Evolutionary conservation across 2,329 filamentous ascomycete genomes (phyloP).

Genomic region (Pestalotiopsis sp.): DNA sequence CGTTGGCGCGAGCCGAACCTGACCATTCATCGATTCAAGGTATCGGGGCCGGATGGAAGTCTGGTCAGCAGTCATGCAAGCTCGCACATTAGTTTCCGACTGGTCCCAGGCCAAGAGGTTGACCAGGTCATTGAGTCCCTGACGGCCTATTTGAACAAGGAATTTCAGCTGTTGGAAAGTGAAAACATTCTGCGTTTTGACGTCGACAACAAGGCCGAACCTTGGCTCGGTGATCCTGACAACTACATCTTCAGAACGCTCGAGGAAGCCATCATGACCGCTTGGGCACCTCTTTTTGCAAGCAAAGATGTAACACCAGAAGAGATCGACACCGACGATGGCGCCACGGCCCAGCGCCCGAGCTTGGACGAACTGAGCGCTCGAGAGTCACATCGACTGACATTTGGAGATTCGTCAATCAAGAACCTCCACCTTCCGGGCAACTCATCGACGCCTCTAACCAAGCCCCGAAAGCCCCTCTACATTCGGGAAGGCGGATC

Average conservation of each 20-base stretch:
- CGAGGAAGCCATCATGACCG: conserved; percentile 79
- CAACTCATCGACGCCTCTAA: conserved; percentile 7
- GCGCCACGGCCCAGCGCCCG: neutral
- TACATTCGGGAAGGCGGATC: conserved; percentile 96
- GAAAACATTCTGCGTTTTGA: conserved; percentile 79
- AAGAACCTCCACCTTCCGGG: neutral
- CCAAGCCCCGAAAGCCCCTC: conserved; percentile 63
- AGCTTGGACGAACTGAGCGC: neutral
- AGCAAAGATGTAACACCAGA: conserved; percentile 16
- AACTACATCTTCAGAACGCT: conserved; percentile 91
- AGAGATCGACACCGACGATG: neutral
- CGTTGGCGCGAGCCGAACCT: conserved; percentile 94
- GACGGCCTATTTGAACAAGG: conserved; percentile 63
- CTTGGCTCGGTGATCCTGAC: conserved; percentile 89
- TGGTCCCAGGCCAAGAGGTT: conserved; percentile 91
- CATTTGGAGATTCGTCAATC: neutral
- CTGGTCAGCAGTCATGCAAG: conserved; percentile 89
- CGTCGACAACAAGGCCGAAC: conserved; percentile 91
- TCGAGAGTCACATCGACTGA: neutral
- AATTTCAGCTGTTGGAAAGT: conserved; percentile 75
- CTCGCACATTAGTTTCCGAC: conserved; percentile 83
- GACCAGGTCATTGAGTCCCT: conserved; percentile 71
- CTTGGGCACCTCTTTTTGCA: conserved; percentile 67
- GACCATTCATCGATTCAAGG: conserved; percentile 90
- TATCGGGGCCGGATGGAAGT: conserved; percentile 87